These are phyloP conservation scores for Sutorius australiensis DNA, from an alignment of 768 basidiomycete genomes.

Conservation along the genomic window DNA sequence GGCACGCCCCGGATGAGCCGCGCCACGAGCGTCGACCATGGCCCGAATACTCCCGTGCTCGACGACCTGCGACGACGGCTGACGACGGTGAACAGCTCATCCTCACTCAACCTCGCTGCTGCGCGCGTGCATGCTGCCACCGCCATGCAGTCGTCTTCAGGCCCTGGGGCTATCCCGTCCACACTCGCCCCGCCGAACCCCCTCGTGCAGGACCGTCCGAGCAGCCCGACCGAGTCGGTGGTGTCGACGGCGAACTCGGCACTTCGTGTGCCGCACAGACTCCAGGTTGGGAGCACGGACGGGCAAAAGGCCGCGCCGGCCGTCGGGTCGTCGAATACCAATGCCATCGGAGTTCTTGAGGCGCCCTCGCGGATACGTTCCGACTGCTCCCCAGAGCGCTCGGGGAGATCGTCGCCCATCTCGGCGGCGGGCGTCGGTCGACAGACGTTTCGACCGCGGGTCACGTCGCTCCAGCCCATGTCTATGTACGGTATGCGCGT, in stretches of 20 bases:
- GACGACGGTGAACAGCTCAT: slow-evolving; percentile 72
- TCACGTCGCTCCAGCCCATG: slow-evolving; percentile 55
- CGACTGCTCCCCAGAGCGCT: slow-evolving; percentile 65
- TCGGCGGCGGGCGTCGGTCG: slow-evolving; percentile 57
- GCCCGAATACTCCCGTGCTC: slow-evolving; percentile 52
- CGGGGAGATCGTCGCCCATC: slow-evolving; percentile 75
- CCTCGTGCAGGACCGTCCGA: slow-evolving; percentile 48
- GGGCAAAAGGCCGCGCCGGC: slow-evolving; percentile 87
- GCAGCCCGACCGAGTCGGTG: slow-evolving; percentile 81
- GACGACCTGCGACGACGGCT: slow-evolving; percentile 76
- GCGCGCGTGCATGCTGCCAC: slow-evolving; percentile 37
- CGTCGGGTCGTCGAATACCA: slow-evolving; percentile 79
- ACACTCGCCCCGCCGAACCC: slow-evolving; percentile 25
- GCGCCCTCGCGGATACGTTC: slow-evolving; percentile 63
- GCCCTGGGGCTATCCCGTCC: slow-evolving; percentile 3
- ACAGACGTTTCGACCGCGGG: slow-evolving; percentile 43
- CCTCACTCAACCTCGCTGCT: slow-evolving; percentile 51
- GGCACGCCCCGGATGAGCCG: slow-evolving; percentile 51
- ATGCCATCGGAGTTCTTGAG: slow-evolving; percentile 79
- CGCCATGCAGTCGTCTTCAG: slow-evolving; percentile 11
- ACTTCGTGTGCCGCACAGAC: slow-evolving; percentile 52
- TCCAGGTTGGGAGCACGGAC: slow-evolving; percentile 71
- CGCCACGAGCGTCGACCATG: slow-evolving; percentile 45
- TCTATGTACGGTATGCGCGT: slow-evolving; percentile 64
- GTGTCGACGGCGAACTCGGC: slow-evolving; percentile 68